Conservation (phyloP, 768 basidiomycete genomes). For the Lactarius vividus region DNA sequence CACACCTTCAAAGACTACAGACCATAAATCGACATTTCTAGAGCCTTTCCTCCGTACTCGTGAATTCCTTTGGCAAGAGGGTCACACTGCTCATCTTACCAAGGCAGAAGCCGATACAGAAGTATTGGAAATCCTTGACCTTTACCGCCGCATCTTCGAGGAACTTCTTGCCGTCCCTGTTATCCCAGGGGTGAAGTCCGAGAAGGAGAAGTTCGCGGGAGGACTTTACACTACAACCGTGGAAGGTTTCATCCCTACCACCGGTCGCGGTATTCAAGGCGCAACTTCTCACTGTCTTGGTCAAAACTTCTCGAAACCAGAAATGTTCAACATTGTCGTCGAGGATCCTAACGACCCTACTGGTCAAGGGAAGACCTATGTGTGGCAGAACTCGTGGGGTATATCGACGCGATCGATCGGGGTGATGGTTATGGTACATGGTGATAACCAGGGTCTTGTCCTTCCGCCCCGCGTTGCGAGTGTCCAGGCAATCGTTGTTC, state of each 20-base stretch:
- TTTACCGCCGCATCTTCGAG: constrained; percentile 94
- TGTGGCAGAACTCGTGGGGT: constrained; percentile 99
- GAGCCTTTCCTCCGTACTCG: constrained; percentile 99
- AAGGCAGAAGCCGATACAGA: constrained; percentile 88
- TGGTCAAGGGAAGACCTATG: constrained; percentile 67
- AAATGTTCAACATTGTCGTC: constrained; percentile 98
- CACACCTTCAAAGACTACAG: not conserved
- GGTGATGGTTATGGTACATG: constrained; percentile 99
- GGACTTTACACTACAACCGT: constrained; percentile 97
- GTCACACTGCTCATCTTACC: constrained; percentile 92
- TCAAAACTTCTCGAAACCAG: constrained; percentile 93
- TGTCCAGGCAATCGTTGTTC: constrained; percentile 87
- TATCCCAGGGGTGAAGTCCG: constrained; percentile 94
- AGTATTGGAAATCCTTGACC: constrained; percentile 90
- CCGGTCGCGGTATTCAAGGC: constrained; percentile 96
- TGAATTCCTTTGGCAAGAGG: constrained; percentile 99
- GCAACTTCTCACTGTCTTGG: constrained; percentile 98
- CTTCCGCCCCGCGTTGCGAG: constrained; percentile 97
- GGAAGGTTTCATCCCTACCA: constrained; percentile 96
- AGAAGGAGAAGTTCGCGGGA: constrained; percentile 99
- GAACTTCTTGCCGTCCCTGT: constrained; percentile 97
- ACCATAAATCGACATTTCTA: constrained; percentile 32
- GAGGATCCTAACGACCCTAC: constrained; percentile 84
- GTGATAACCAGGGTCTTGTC: constrained; percentile 95
- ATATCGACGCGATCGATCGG: constrained; percentile 94